A percentile compares a stretch with the other conserved stretches of the same genome.
Evolutionary conservation across 352 stramenopile genomes (phyloP).

Genomic region (Phytophthora sansomeana): DNA sequence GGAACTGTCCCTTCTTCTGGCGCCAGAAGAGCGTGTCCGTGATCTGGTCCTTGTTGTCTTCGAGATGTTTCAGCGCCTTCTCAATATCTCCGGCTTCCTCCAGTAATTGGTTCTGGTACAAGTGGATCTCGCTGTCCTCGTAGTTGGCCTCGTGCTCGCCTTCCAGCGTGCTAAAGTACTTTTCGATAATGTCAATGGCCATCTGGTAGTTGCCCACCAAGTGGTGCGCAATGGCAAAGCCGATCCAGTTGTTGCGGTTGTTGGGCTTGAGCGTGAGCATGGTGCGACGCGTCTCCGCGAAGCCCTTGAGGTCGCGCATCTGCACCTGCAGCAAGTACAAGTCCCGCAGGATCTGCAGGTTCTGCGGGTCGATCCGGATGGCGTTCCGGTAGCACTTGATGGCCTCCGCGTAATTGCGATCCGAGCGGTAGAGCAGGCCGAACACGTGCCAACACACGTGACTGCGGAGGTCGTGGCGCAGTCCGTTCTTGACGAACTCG

Average conservation of each 20-base stretch:
- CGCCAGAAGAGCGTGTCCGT: conserved; percentile 80
- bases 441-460: conserved; percentile 99
- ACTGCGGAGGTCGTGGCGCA: conserved; percentile 93
- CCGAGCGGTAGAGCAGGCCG: conserved; percentile 96
- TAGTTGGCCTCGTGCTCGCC: conserved; percentile 75
- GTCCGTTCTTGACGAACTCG: conserved; percentile 95
- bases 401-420: conserved; percentile 97
- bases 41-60: conserved; percentile 78
- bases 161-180: conserved; percentile 94
- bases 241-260: conserved; percentile 97
- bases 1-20: conserved; percentile 78
- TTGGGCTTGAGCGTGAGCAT: conserved; percentile 96
- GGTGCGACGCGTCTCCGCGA: conserved; percentile 93
- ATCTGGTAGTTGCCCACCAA: conserved; percentile 93
- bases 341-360: conserved; percentile 98
- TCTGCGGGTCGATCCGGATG: conserved; percentile 96
- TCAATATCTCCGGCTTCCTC: conserved; percentile 90
- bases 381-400: conserved; percentile 99
- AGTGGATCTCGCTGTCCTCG: conserved; percentile 96
- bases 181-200: conserved; percentile 96
- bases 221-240: conserved; percentile 97
- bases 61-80: conserved; percentile 87
- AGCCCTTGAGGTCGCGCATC: conserved; percentile 92
- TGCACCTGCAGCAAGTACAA: conserved; percentile 96
- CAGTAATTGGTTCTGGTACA: conserved; percentile 96